These are phyloP conservation scores for Cladosporium sp. DNA, from an alignment of 2,329 filamentous ascomycete species.

Conservation along the genomic window DNA sequence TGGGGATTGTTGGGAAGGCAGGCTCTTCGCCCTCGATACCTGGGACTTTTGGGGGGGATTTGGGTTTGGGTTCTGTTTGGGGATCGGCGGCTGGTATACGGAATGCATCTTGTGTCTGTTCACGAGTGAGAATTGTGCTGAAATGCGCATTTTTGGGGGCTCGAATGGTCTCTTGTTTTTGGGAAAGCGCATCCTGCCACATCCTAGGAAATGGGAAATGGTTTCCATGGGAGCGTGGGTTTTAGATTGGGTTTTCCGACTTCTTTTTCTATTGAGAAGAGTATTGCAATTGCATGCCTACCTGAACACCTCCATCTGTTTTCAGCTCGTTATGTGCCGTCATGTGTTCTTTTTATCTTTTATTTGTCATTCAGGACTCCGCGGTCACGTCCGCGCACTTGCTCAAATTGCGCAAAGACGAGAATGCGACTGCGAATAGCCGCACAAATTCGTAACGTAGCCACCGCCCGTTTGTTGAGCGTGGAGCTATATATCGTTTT, in stretches of 20 bases:
- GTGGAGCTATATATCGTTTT: too few species aligned
- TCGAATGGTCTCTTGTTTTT: not conserved
- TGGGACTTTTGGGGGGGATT: not conserved
- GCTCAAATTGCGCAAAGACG: too few species aligned
- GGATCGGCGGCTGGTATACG: not conserved
- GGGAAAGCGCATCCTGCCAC: not conserved
- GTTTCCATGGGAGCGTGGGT: not conserved
- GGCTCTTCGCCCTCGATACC: not conserved
- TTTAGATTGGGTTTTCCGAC: not conserved
- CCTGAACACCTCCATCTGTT: too few species aligned
- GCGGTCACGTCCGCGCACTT: too few species aligned
- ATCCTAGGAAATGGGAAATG: conserved; percentile 6
- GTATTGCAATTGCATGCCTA: not conserved
- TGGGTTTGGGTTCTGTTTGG: not conserved
- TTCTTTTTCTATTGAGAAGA: not conserved
- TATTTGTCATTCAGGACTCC: too few species aligned
- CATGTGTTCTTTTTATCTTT: too few species aligned
- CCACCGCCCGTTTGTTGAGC: too few species aligned
- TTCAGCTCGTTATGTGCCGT: too few species aligned
- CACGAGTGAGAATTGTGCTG: not conserved
- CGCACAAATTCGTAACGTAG: too few species aligned
- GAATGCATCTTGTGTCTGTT: not conserved
- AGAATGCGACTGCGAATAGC: too few species aligned
- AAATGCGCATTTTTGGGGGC: not conserved
- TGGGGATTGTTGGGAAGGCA: not conserved